phyloP scores from a whole-genome alignment of 306 rosid genomes.

The Gynostemma pentaphyllum region DNA sequence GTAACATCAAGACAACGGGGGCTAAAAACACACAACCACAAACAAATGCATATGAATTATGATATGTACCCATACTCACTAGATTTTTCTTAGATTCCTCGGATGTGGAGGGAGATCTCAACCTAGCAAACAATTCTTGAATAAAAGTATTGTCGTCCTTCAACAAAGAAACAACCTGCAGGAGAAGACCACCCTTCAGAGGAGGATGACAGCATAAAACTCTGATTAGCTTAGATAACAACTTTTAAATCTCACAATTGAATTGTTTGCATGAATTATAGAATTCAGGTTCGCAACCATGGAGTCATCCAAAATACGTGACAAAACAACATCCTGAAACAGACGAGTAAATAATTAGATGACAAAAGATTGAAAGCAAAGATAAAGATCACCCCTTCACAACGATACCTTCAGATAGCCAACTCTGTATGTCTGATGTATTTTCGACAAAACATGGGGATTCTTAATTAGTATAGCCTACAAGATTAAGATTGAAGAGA shows the following conservation, averaged over 20 bases:
- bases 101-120: slow-evolving; percentile 55
- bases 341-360: slow-evolving; percentile 17
- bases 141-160: slow-evolving; percentile 81
- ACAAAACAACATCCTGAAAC: slow-evolving; percentile 83
- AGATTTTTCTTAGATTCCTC: slow-evolving; percentile 69
- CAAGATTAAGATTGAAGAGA: slow-evolving; percentile 8
- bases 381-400: slow-evolving; percentile 5
- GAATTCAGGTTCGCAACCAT: slow-evolving; percentile 64
- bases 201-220: not conserved
- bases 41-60: not conserved
- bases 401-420: slow-evolving; percentile 72
- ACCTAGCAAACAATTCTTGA: slow-evolving; percentile 85
- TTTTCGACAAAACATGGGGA: slow-evolving; percentile 61
- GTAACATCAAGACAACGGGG: not conserved
- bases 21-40: slow-evolving; percentile 1
- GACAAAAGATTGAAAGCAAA: slow-evolving; percentile 6
- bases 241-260: slow-evolving; percentile 42
- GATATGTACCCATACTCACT: slow-evolving; percentile 25
- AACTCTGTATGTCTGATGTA: slow-evolving; percentile 92
- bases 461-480: slow-evolving; percentile 90
- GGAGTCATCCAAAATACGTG: slow-evolving; percentile 71
- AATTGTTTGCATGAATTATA: slow-evolving; percentile 78
- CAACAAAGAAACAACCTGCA: slow-evolving; percentile 70
- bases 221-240: slow-evolving; percentile 3
- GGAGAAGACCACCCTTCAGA: slow-evolving; percentile 10